phyloP scores from a whole-genome alignment of 2,329 filamentous ascomycete genomes.

The Calonectria fujianensis region DNA sequence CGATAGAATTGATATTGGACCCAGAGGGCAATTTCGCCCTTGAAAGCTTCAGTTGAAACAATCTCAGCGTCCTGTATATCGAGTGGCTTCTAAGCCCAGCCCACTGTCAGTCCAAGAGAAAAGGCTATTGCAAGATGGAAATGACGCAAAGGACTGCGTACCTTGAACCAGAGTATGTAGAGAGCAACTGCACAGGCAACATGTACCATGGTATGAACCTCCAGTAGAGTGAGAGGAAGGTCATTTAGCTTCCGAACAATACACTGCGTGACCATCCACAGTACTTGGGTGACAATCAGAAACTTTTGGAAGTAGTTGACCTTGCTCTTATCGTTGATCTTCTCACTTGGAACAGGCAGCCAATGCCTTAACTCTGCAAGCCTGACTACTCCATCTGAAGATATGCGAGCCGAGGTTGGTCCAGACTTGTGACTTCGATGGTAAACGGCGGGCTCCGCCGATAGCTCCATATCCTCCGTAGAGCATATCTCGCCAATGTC shows the following conservation, averaged over 20 bases:
- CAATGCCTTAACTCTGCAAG: conserved; percentile 41
- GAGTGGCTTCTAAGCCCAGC: conserved; percentile 44
- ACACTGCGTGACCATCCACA: conserved; percentile 62
- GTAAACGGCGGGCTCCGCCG: neutral
- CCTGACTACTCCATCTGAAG: neutral
- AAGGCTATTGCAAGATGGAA: neutral
- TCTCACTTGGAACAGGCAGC: conserved; percentile 28
- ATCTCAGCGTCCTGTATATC: conserved; percentile 39
- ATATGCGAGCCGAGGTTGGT: neutral
- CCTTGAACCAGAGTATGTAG: conserved; percentile 47
- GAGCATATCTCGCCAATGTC: neutral
- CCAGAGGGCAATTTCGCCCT: conserved; percentile 34
- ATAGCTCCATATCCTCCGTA: neutral
- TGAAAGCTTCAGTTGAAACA: neutral
- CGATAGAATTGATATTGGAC: conserved; percentile 38
- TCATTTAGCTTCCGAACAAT: conserved; percentile 55
- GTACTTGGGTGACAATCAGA: conserved; percentile 60
- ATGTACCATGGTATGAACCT: conserved; percentile 55
- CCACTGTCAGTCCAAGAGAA: neutral
- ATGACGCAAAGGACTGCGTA: neutral
- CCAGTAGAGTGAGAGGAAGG: conserved; percentile 60
- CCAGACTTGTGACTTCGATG: neutral
- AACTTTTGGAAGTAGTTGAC: conserved; percentile 59
- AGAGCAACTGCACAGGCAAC: conserved; percentile 47
- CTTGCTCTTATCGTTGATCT: conserved; percentile 62